Evolutionary conservation across 352 stramenopile species (phyloP).

Genomic region (Blastocystis sp.): DNA sequence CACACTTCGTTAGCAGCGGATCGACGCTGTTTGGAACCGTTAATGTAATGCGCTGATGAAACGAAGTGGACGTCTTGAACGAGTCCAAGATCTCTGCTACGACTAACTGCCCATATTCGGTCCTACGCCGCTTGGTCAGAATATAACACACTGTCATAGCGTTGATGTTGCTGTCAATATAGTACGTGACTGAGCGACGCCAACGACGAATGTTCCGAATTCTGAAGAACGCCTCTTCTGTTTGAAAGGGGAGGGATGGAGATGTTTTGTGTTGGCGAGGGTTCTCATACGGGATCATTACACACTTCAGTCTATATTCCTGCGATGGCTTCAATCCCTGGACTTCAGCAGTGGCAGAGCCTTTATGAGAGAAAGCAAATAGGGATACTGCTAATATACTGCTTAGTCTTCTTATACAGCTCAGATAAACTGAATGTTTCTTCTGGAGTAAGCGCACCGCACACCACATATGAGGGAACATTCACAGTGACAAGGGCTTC

Average conservation of each 20-base stretch:
- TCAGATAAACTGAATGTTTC: not conserved
- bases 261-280: not conserved
- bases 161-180: constrained; percentile 6
- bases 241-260: not conserved
- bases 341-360: not conserved
- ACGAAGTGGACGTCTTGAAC: not conserved
- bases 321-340: not conserved
- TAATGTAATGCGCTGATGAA: not conserved
- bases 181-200: not conserved
- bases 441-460: not conserved
- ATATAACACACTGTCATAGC: constrained; percentile 13
- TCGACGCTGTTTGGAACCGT: not conserved
- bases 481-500: not conserved
- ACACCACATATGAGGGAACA: not conserved
- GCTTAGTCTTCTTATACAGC: not conserved
- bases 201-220: constrained; percentile 1
- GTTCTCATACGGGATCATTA: not conserved
- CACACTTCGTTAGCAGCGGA: constrained; percentile 4
- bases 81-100: not conserved
- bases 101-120: not conserved
- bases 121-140: not conserved
- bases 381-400: not conserved
- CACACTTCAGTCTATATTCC: not conserved
- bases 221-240: not conserved
- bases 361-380: not conserved